A percentile compares a stretch with the other conserved stretches of the same genome.
phyloP scores from a whole-genome alignment of 352 stramenopile genomes.

The Pilasporangium apinafurcum region DNA sequence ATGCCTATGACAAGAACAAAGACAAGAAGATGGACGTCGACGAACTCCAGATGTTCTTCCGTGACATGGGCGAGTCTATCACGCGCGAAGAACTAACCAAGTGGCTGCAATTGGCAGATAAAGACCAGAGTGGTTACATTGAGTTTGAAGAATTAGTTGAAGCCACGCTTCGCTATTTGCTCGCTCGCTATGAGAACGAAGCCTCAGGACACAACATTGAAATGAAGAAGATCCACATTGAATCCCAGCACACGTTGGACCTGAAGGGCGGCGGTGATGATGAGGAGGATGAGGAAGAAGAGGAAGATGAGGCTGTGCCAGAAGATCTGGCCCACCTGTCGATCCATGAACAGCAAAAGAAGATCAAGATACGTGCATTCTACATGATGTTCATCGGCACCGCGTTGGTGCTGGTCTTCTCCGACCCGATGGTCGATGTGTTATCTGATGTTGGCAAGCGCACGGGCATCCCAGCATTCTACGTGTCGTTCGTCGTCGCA shows the following conservation, averaged over 20 bases:
- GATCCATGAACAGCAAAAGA: conserved; percentile 93
- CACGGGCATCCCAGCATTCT: conserved; percentile 93
- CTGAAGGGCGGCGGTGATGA: conserved; percentile 49
- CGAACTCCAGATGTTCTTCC: conserved; percentile 92
- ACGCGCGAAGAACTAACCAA: conserved; percentile 63
- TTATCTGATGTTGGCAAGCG: conserved; percentile 91
- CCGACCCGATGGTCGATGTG: conserved; percentile 98
- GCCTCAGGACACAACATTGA: conserved; percentile 37
- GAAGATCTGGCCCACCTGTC: conserved; percentile 91
- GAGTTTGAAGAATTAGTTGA: conserved; percentile 94
- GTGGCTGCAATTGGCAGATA: conserved; percentile 89
- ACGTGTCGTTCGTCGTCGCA: conserved; percentile 97
- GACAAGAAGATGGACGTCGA: conserved; percentile 87
- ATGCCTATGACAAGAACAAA: conserved; percentile 90
- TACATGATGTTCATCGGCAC: conserved; percentile 94
- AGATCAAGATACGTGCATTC: conserved; percentile 93
- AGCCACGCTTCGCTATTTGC: conserved; percentile 81
- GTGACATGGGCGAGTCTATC: conserved; percentile 91
- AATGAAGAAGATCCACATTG: conserved; percentile 33
- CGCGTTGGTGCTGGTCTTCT: conserved; percentile 92
- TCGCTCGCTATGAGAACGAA: conserved; percentile 73
- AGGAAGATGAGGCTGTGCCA: conserved; percentile 93
- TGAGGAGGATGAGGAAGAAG: conserved; percentile 89
- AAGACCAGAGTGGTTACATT: conserved; percentile 88
- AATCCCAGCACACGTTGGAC: conserved; percentile 37